Base-by-base conservation (phyloP, 345 rosid species). In the Lepidium aucheri region DNA sequence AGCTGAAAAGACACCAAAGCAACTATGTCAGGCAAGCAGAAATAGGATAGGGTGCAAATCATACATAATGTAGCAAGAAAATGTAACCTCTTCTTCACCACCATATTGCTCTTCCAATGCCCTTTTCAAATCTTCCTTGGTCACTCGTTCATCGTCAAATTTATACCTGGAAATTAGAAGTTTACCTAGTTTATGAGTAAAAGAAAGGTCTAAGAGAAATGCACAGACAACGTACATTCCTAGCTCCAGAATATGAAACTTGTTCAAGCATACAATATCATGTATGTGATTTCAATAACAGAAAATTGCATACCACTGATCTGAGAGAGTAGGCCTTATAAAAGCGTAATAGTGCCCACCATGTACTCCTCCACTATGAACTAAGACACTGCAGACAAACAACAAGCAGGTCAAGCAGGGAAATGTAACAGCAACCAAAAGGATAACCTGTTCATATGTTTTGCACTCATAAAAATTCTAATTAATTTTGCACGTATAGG, bases 281-380 rank as follows among this genome's bases (percentile, higher is more conserved):
- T 38, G 42, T 10, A 8, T 58, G 40, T 43, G 15, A 20, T 39
- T 36, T 46, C 3, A 7, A 63, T 4, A 39, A 63, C 14, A 49
- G 39, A 50, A 36, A 60, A 61, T 52, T 51, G 43, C 82, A 61
- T 84, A 93, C 98, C 98, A 93, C 63, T 90, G 92, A 77, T 90
- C 92, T 67, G 95, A 78, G 67, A 93, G 91, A 8, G 97, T 90
- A 28, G 98, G 97, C 77, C 98, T 82, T 74, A 93, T 93, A 77
- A 80, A 93, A n/a, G 98, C 98, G 72, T 90, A 90, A 80, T 93
- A 90, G 74, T 93, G 98, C 55, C 98, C 98, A 68, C 95, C 96
- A 76, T 90, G 96, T 77, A 90, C 97, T 57, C 97, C 98, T 34
- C 96, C 98, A 53, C 97, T 93, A 66, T 93, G 98, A 76, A 93